Evolutionary conservation across 305 asterid species (phyloP).

Genomic region (Coffea humblotiana): DNA sequence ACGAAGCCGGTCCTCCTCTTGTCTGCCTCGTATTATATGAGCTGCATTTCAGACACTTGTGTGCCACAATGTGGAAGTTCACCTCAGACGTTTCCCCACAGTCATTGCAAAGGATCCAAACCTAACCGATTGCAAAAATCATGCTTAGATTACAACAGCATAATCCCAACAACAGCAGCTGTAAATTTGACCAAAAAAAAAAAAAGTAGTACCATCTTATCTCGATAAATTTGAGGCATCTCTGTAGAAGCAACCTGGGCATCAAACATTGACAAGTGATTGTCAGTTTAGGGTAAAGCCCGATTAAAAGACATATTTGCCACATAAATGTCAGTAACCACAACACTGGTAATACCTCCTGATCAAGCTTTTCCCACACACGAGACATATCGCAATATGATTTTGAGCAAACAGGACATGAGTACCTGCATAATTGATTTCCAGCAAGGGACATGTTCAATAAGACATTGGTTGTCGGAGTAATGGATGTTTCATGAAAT

Average conservation of each 20-base stretch:
- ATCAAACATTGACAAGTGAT: constrained; percentile 6
- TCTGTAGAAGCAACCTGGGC: constrained; percentile 60
- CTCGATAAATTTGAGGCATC: constrained; percentile 59
- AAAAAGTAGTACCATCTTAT: constrained; percentile 50
- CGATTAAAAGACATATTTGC: not conserved
- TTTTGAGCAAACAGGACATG: constrained; percentile 76
- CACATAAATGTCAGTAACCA: not conserved
- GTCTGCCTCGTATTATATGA: constrained; percentile 78
- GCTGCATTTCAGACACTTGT: constrained; percentile 61
- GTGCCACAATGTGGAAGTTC: constrained; percentile 55
- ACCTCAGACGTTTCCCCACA: constrained; percentile 71
- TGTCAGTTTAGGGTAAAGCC: not conserved
- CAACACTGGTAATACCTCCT: constrained; percentile 41
- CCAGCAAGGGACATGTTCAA: not conserved
- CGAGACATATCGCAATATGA: constrained; percentile 69
- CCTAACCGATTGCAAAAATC: constrained; percentile 29
- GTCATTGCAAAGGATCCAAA: constrained; percentile 88
- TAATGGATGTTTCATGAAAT: not conserved
- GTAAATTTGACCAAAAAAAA: not conserved
- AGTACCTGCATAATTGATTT: constrained; percentile 46
- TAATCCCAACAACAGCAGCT: not conserved
- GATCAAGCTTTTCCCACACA: constrained; percentile 67
- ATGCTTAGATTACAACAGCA: no score
- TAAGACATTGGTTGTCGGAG: not conserved
- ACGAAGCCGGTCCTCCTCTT: constrained; percentile 48